These are phyloP conservation scores for Monosporozyma aerobia DNA, from an alignment of 805 yeast genomes.

Conservation along the genomic window DNA sequence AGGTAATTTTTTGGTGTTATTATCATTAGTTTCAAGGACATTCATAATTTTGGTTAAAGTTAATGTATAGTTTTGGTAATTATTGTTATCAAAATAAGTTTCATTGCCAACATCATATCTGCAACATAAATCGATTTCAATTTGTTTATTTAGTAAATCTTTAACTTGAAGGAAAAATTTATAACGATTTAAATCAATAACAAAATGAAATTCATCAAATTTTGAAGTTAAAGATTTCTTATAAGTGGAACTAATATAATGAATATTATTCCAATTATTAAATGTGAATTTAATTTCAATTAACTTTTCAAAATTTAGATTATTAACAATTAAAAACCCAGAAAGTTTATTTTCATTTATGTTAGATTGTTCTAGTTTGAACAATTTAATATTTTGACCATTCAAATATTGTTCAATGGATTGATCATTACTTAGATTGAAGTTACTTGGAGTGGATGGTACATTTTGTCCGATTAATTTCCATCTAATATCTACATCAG, in stretches of 20 bases:
- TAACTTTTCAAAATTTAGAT: constrained; percentile 28
- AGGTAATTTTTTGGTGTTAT: neutral
- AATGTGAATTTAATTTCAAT: constrained; percentile 29
- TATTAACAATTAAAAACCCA: constrained; percentile 25
- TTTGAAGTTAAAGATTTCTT: constrained; percentile 19
- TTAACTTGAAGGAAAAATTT: constrained; percentile 20
- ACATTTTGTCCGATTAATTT: constrained; percentile 3
- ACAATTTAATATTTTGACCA: constrained; percentile 20
- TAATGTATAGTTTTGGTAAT: constrained; percentile 27
- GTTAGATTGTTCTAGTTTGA: constrained; percentile 6
- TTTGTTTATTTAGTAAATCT: constrained; percentile 12
- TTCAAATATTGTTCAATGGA: constrained; percentile 11
- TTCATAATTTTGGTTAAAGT: constrained; percentile 3
- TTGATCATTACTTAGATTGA: neutral
- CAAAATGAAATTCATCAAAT: constrained; percentile 26
- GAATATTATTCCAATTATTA: constrained; percentile 28
- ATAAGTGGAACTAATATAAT: constrained; percentile 22
- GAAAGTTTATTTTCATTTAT: constrained; percentile 11
- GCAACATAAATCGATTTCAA: constrained; percentile 26
- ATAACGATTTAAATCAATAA: constrained; percentile 23
- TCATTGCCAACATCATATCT: constrained; percentile 28
- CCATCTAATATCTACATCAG: constrained; percentile 2
- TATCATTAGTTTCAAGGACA: neutral
- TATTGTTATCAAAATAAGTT: constrained; percentile 30
- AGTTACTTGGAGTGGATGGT: neutral